Percentiles rank a stretch among this genome's conserved stretches.
Evolutionary conservation across 306 rosid species (phyloP).

Genomic region (Citrullus mucosospermus): DNA sequence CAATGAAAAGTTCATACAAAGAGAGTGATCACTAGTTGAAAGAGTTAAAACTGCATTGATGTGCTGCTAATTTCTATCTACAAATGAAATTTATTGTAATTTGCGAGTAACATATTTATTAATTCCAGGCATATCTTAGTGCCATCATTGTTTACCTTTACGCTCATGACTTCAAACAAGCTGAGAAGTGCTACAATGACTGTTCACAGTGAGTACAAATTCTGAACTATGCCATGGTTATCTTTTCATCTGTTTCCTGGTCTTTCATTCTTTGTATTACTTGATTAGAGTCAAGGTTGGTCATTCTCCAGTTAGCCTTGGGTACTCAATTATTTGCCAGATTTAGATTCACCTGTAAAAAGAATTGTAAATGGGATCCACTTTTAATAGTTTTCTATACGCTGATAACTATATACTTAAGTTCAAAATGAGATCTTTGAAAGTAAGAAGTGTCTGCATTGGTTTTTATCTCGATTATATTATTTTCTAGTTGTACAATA

Average conservation of each 20-base stretch:
- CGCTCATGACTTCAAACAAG: constrained; percentile 76
- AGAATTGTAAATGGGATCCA: neutral
- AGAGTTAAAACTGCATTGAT: neutral
- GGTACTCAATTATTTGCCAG: neutral
- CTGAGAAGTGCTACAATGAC: constrained; percentile 90
- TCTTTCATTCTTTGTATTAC: neutral
- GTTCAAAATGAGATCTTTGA: neutral
- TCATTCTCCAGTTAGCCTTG: neutral
- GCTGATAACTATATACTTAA: neutral
- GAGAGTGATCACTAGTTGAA: neutral
- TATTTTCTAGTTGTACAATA: neutral
- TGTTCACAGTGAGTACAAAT: constrained; percentile 66
- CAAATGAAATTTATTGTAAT: neutral
- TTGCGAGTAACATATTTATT: constrained; percentile 2
- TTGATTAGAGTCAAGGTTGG: neutral
- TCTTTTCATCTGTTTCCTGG: neutral
- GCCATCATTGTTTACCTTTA: constrained; percentile 76
- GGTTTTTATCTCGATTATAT: neutral
- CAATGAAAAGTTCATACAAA: neutral
- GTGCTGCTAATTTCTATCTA: neutral
- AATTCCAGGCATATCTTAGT: constrained; percentile 80
- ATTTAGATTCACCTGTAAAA: neutral
- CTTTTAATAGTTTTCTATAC: neutral
- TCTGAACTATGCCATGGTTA: neutral
- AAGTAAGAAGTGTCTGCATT: neutral